Evolutionary conservation across 495 filamentous ascomycete genomes (phyloP).

Genomic region (Choiromyces venosus): DNA sequence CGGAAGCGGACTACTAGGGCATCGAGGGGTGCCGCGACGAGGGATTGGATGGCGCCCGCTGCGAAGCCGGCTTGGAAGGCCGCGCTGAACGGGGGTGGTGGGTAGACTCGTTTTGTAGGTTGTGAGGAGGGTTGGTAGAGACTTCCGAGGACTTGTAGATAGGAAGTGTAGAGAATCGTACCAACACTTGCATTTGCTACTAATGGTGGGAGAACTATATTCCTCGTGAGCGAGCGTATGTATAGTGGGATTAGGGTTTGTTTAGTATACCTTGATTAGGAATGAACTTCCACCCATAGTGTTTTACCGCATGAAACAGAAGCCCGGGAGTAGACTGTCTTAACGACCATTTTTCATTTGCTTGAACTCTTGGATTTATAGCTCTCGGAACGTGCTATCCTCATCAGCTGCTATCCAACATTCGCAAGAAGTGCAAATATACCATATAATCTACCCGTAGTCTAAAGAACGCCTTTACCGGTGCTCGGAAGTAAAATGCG

Average conservation of each 20-base stretch:
- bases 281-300: conserved; percentile 79
- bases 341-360: conserved; percentile 59
- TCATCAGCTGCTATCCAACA: background rate
- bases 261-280: conserved; percentile 58
- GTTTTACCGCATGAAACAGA: conserved; percentile 68
- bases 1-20: conserved; percentile 76
- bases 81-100: conserved; percentile 58
- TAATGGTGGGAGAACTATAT: conserved; percentile 66
- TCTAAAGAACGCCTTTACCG: conserved; percentile 83
- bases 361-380: conserved; percentile 57
- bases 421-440: conserved; percentile 17
- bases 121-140: conserved; percentile 68
- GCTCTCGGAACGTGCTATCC: conserved; percentile 50
- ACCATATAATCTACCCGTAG: conserved; percentile 82
- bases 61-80: conserved; percentile 73
- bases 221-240: background rate
- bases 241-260: background rate
- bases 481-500: conserved; percentile 83
- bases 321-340: conserved; percentile 72
- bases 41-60: conserved; percentile 70
- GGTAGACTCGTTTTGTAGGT: conserved; percentile 64
- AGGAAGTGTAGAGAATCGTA: conserved; percentile 79
- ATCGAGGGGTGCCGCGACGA: conserved; percentile 82
- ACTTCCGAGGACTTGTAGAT: conserved; percentile 68
- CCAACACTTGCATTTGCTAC: conserved; percentile 81